Conservation (phyloP, 1,284 basidiomycete genomes). For the Xerocomus amazonicus region DNA sequence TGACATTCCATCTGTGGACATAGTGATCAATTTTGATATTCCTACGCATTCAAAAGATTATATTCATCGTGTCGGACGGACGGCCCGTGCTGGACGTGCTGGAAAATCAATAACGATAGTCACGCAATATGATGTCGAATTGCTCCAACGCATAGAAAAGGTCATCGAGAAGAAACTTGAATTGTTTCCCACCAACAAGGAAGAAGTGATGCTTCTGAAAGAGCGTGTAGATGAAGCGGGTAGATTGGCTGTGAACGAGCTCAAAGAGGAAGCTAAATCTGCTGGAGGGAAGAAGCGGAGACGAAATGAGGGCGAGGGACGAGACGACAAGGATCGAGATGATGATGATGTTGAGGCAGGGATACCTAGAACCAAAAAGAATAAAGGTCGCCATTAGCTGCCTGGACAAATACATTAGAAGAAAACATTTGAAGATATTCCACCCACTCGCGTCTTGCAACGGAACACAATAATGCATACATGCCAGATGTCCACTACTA, state of each 20-base stretch:
- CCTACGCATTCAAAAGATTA: conserved; percentile 99
- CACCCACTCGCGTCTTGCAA: no score
- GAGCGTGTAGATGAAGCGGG: conserved; percentile 91
- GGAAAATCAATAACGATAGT: conserved; percentile 97
- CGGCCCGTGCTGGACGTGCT: conserved; percentile 92
- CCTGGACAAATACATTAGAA: no score
- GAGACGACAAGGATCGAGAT: conserved; percentile 78
- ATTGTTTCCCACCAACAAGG: conserved; percentile 86
- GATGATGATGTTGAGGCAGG: conserved; percentile 85
- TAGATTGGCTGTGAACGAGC: conserved; percentile 77
- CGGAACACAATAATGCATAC: no score
- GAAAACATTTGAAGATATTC: no score
- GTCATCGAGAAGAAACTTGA: conserved; percentile 94
- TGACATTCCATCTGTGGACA: conserved; percentile 94
- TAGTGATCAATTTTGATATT: conserved; percentile 98
- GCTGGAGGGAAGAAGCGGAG: conserved; percentile 56
- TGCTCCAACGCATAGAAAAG: conserved; percentile 90
- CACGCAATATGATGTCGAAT: conserved; percentile 98
- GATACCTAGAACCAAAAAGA: conserved; percentile 59
- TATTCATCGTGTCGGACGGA: conserved; percentile 97
- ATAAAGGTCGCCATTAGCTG: conserved; percentile 36
- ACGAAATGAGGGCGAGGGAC: conserved; percentile 44
- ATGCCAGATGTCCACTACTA: no score
- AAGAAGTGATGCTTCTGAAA: conserved; percentile 84
- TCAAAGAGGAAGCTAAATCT: conserved; percentile 61